Percentiles rank a stretch among this genome's conserved stretches.
These are phyloP conservation scores for Bruguiera hainesii DNA, from an alignment of 441 rosid species.

Conservation along the genomic window DNA sequence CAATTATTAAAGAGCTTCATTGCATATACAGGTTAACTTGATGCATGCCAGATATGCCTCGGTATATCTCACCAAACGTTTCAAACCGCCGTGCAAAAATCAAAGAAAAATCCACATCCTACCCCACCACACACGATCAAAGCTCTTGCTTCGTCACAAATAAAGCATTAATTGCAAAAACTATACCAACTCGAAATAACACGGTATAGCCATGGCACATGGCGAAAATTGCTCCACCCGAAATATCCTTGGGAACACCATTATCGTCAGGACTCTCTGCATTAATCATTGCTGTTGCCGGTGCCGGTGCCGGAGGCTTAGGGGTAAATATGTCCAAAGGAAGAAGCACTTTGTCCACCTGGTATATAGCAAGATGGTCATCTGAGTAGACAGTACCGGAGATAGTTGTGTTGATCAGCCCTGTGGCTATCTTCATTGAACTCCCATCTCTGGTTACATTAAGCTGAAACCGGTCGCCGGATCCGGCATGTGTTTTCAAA, in stretches of 20 bases:
- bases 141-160: no score
- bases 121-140: no score
- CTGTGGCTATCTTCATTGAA: constrained; percentile 54
- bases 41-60: no score
- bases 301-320: constrained; percentile 63
- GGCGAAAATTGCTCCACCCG: constrained; percentile 12
- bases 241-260: constrained; percentile 21
- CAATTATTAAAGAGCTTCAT: no score
- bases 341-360: constrained; percentile 59
- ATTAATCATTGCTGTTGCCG: constrained; percentile 21
- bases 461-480: constrained; percentile 47
- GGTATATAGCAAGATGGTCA: constrained; percentile 61
- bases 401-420: constrained; percentile 59
- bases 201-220: background rate
- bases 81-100: no score
- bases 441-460: constrained; percentile 56
- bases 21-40: no score
- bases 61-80: no score
- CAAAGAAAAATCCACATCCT: no score
- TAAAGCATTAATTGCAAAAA: no score
- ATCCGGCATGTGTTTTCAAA: constrained; percentile 66
- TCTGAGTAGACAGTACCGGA: constrained; percentile 57
- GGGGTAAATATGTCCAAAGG: constrained; percentile 57
- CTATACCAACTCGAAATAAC: background rate
- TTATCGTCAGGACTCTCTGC: background rate